These are phyloP conservation scores for Boletellus ananas DNA, from an alignment of 768 basidiomycete species.

Conservation along the genomic window DNA sequence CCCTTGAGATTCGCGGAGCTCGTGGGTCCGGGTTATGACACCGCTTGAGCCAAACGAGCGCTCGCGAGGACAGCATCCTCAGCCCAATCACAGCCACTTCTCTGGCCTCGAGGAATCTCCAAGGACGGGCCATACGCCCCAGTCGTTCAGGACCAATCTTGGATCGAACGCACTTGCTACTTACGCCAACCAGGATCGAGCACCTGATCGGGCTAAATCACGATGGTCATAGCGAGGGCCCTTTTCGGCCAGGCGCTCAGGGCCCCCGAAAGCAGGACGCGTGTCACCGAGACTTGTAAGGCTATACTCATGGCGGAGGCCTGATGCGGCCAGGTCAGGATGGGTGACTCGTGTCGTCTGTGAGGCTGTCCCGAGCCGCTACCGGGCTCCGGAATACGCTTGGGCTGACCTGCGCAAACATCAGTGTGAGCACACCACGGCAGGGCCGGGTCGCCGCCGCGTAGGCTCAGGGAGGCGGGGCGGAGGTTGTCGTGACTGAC, in stretches of 20 bases:
- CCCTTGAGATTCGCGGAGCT: slow-evolving; percentile 33
- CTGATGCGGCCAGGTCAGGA: slow-evolving; percentile 11
- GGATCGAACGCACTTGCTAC: slow-evolving; percentile 36
- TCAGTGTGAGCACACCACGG: slow-evolving; percentile 4
- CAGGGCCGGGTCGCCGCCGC: slow-evolving; percentile 11
- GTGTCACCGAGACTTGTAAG: slow-evolving; percentile 26
- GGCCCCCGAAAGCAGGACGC: slow-evolving; percentile 26
- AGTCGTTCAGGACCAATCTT: slow-evolving; percentile 30
- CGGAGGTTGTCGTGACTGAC: slow-evolving; percentile 28
- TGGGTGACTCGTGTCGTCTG: slow-evolving; percentile 19
- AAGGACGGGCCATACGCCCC: slow-evolving; percentile 31
- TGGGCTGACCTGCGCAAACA: slow-evolving; percentile 8
- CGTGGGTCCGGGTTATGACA: slow-evolving; percentile 25
- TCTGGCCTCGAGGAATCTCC: slow-evolving; percentile 46
- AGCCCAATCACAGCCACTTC: slow-evolving; percentile 28
- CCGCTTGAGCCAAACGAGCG: slow-evolving; percentile 31
- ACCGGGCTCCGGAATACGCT: slow-evolving; percentile 10
- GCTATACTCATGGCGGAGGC: slow-evolving; percentile 28
- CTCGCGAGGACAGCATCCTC: slow-evolving; percentile 26
- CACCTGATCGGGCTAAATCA: slow-evolving; percentile 48
- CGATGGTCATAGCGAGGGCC: slow-evolving; percentile 9
- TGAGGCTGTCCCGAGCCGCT: slow-evolving; percentile 19
- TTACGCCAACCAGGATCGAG: slow-evolving; percentile 41
- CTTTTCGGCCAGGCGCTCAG: slow-evolving; percentile 26
- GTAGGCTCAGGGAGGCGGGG: slow-evolving; percentile 8